A percentile compares a stretch with the other conserved stretches of the same genome.
Evolutionary conservation across 2,329 filamentous ascomycete species (phyloP).

Genomic region (Drechslerella coelobrocha): DNA sequence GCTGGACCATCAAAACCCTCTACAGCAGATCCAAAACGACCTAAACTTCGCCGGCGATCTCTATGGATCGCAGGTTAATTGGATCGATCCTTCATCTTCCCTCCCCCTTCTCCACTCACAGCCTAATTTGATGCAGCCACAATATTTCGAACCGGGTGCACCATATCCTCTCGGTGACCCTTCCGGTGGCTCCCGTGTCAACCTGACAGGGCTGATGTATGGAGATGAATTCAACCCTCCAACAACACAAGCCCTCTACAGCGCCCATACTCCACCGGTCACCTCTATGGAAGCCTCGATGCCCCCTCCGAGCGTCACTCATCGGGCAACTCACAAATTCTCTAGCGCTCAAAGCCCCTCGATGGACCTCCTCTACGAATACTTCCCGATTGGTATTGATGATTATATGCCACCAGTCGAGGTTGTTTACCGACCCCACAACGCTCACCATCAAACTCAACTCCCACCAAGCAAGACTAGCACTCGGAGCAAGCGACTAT

Average conservation of each 20-base stretch:
- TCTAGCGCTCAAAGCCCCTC: constrained; percentile 34
- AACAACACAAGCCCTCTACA: constrained; percentile 25
- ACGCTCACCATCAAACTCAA: constrained; percentile 47
- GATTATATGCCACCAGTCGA: constrained; percentile 46
- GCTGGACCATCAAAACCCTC: constrained; percentile 17
- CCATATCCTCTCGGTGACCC: constrained; percentile 29
- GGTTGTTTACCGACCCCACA: constrained; percentile 43
- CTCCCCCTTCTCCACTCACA: constrained; percentile 27
- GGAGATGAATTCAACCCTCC: constrained; percentile 25
- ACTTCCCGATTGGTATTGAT: constrained; percentile 43
- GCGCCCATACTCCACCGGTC: constrained; percentile 9
- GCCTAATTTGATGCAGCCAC: constrained; percentile 27
- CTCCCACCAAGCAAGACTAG: constrained; percentile 34
- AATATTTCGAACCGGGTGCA: constrained; percentile 22
- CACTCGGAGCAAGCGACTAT: constrained; percentile 46
- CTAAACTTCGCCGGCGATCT: constrained; percentile 26
- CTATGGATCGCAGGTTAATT: constrained; percentile 18
- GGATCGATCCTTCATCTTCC: constrained; percentile 32
- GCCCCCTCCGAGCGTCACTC: constrained; percentile 32
- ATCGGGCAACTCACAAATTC: constrained; percentile 10
- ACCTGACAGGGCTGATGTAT: constrained; percentile 36
- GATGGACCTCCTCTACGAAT: constrained; percentile 49
- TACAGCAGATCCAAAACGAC: constrained; percentile 18
- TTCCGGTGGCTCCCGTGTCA: constrained; percentile 28
- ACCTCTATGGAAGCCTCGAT: constrained; percentile 29